Conservation (phyloP, 2,329 filamentous ascomycete species). For the Colletotrichum brevisporum region DNA sequence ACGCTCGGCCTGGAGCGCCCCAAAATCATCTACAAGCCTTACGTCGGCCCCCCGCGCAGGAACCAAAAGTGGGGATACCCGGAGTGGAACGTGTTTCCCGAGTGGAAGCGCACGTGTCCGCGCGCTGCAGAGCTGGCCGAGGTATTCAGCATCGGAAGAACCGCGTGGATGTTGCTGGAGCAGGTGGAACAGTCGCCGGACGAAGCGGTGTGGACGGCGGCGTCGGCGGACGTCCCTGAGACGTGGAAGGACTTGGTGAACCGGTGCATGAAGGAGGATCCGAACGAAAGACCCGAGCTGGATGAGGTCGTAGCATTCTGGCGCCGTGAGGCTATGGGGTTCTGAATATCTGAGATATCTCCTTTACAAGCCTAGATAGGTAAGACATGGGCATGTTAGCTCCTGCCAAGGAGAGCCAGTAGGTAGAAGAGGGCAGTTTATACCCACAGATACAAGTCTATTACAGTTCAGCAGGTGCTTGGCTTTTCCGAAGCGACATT, state of each 20-base stretch:
- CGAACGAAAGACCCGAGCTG: constrained; percentile 37
- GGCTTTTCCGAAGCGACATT: no score
- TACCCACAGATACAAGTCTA: no score
- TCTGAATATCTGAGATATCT: background rate
- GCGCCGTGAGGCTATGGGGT: background rate
- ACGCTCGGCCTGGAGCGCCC: no score
- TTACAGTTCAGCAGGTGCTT: no score
- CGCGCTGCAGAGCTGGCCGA: constrained; percentile 42
- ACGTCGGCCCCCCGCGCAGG: constrained; percentile 29
- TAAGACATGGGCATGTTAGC: no score
- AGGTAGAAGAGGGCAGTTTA: no score
- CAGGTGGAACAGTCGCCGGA: constrained; percentile 38
- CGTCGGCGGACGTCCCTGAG: constrained; percentile 33
- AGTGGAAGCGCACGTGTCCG: constrained; percentile 41
- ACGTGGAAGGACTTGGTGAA: constrained; percentile 35
- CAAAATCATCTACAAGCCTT: constrained; percentile 39
- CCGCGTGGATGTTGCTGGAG: constrained; percentile 43
- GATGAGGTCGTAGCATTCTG: constrained; percentile 39
- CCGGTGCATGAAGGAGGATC: constrained; percentile 37
- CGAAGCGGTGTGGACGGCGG: constrained; percentile 25
- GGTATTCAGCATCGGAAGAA: constrained; percentile 42
- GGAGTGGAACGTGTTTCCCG: constrained; percentile 42
- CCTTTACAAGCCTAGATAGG: no score
- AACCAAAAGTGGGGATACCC: constrained; percentile 40
- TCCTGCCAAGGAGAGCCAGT: no score